Base-by-base conservation (phyloP, 1,139 yeast species). In the Yamadazyma siamensis region DNA sequence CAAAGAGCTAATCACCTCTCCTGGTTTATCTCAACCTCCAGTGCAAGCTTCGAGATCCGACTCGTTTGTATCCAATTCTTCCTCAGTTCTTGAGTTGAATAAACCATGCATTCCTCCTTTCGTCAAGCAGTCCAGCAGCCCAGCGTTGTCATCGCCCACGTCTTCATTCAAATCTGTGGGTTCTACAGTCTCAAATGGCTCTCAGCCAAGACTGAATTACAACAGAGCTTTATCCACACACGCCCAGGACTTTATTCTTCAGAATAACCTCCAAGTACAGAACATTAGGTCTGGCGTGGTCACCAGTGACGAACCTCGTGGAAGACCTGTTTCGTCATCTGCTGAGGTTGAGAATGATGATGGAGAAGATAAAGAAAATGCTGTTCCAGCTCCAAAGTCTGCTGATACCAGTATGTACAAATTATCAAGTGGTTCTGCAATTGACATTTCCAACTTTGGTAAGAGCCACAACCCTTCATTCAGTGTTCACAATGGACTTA, bases 391-490 rank as follows among this genome's bases (percentile, higher is more conserved):
- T n/a, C n/a, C n/a, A n/a, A n/a, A n/a, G n/a, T n/a, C n/a, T 13
- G 19, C 26, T 22, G 25, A 21, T 13, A 10, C 23, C 11, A 21
- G 11, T 7, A 21, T 13, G 6, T 30, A 27, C 22, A 23, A 30
- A 25, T 28, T 27, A 17, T 18, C 33, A 12, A 12, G 12, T 6
- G 26, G 21, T 15, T 11, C 26, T 13, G 20, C 6, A 14, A 21
- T 68, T 31, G 71, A 67, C 46, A 54, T 68, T 26, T 41, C 57
- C 13, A 63, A 64, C 36, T 68, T 68, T 44, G 75, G 75, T n/a
- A 56, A 57, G 33, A 49, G 40, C 31, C 49, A 65, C 42, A 56
- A 57, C 33, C 75, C 75, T n/a, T 55, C 69, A 0, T 67, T 64
- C 36, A 40, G 40, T 30, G 34, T 44, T 23, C 48, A 41, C 23